Percentiles rank a stretch among this genome's conserved stretches.
Evolutionary conservation across 768 basidiomycete species (phyloP).

Genomic region (Kwoniella sp.): DNA sequence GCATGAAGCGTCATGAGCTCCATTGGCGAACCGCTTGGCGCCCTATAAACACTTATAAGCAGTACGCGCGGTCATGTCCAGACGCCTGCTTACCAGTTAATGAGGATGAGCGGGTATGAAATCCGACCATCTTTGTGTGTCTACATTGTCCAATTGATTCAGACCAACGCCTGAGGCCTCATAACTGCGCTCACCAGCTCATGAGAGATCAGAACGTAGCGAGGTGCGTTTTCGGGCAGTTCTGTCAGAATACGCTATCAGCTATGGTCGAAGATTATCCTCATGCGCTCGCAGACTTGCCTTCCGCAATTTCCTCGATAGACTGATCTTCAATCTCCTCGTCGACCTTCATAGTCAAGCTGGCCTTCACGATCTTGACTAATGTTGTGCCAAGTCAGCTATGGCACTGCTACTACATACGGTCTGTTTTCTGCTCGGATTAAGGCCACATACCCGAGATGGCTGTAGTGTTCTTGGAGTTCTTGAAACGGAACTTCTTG

Average conservation of each 20-base stretch:
- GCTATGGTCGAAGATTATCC: neutral
- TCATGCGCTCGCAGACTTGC: conserved; percentile 50
- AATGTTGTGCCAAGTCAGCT: neutral
- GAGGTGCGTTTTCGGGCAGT: conserved; percentile 78
- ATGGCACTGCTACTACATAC: no score
- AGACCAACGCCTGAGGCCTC: neutral
- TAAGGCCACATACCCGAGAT: conserved; percentile 51
- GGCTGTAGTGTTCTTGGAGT: conserved; percentile 61
- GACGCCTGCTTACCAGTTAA: conserved; percentile 62
- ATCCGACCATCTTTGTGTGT: conserved; percentile 73
- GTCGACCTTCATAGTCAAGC: conserved; percentile 75
- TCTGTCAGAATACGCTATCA: conserved; percentile 58
- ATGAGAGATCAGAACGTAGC: conserved; percentile 80
- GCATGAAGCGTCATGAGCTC: conserved; percentile 75
- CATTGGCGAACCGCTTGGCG: conserved; percentile 70
- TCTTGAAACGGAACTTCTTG: conserved; percentile 74
- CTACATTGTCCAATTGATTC: no score
- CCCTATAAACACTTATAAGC: conserved; percentile 49
- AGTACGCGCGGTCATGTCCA: neutral
- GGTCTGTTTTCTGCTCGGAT: no score
- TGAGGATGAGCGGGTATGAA: conserved; percentile 75
- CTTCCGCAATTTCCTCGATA: conserved; percentile 82
- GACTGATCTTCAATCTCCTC: conserved; percentile 71
- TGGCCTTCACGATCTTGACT: conserved; percentile 83
- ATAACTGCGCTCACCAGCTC: conserved; percentile 55